Conservation (phyloP, 176 grass and related monocot genomes). For the Cenchrus purpureus region DNA sequence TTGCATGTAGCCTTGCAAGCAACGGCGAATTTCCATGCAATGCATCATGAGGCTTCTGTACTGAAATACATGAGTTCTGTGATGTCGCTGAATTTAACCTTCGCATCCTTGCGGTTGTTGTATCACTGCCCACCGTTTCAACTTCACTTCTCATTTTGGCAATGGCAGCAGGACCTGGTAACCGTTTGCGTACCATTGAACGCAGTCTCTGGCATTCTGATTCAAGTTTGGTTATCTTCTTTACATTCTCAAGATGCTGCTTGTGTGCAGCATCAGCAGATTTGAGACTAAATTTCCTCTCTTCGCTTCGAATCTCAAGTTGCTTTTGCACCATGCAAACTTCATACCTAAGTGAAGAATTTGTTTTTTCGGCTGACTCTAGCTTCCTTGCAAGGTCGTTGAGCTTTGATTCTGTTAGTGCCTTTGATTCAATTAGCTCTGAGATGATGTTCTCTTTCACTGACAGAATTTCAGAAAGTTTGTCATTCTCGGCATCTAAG, state of each 20-base stretch:
- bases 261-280: slow-evolving; percentile 84
- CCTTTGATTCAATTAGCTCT: slow-evolving; percentile 67
- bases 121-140: slow-evolving; percentile 50
- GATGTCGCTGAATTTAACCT: slow-evolving; percentile 40
- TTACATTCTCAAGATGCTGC: slow-evolving; percentile 83
- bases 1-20: slow-evolving; percentile 65
- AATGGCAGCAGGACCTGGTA: slow-evolving; percentile 85
- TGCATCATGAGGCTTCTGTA: slow-evolving; percentile 43
- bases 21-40: slow-evolving; percentile 53
- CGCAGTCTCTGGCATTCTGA: slow-evolving; percentile 88
- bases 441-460: slow-evolving; percentile 62
- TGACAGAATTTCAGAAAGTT: slow-evolving; percentile 66
- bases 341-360: slow-evolving; percentile 88
- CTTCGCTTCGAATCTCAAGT: slow-evolving; percentile 90
- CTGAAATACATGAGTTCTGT: slow-evolving; percentile 22
- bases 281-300: slow-evolving; percentile 86
- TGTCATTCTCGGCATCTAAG: slow-evolving; percentile 65
- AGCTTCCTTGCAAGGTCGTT: slow-evolving; percentile 52
- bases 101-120: slow-evolving; percentile 39
- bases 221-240: slow-evolving; percentile 89
- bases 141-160: slow-evolving; percentile 99
- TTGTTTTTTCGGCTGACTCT: slow-evolving; percentile 64
- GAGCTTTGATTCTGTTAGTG: slow-evolving; percentile 57
- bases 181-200: slow-evolving; percentile 82
- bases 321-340: slow-evolving; percentile 96